A percentile compares a stretch with the other conserved stretches of the same genome.
phyloP scores from a whole-genome alignment of 2,329 filamentous ascomycete genomes.

The Plenodomus biglobosus region DNA sequence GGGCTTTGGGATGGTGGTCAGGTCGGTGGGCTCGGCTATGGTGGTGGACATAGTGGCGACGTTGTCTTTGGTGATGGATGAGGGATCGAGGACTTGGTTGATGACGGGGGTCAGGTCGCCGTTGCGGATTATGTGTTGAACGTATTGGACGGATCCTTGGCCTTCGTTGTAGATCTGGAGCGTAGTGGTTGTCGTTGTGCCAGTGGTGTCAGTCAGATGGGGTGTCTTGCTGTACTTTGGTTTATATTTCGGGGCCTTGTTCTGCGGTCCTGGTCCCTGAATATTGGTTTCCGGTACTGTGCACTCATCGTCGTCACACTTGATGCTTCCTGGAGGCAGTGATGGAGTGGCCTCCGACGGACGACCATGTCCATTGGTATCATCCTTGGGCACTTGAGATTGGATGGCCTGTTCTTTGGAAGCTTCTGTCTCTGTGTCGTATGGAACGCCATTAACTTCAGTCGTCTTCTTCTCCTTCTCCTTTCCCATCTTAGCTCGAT shows the following conservation, averaged over 20 bases:
- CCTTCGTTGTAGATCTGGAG: slow-evolving; percentile 57
- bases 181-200: slow-evolving; percentile 32
- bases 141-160: slow-evolving; percentile 73
- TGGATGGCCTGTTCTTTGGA: neutral
- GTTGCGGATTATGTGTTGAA: slow-evolving; percentile 72
- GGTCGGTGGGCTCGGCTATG: slow-evolving; percentile 26
- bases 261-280: neutral
- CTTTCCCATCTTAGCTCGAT: slow-evolving; percentile 52
- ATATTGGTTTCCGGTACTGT: neutral
- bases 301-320: slow-evolving; percentile 14
- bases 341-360: neutral
- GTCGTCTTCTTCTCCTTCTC: slow-evolving; percentile 46
- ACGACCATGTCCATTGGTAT: neutral
- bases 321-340: slow-evolving; percentile 2
- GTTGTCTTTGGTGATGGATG: slow-evolving; percentile 24
- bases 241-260: neutral
- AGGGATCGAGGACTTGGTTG: slow-evolving; percentile 58
- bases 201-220: neutral
- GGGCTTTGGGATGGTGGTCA: slow-evolving; percentile 33
- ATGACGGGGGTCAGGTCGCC: slow-evolving; percentile 71
- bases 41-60: slow-evolving; percentile 26
- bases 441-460: slow-evolving; percentile 11
- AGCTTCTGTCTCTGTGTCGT: neutral
- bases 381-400: neutral
- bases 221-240: neutral